These are phyloP conservation scores for Vigna reflexopilosa DNA, from an alignment of 306 rosid species.

Conservation along the genomic window DNA sequence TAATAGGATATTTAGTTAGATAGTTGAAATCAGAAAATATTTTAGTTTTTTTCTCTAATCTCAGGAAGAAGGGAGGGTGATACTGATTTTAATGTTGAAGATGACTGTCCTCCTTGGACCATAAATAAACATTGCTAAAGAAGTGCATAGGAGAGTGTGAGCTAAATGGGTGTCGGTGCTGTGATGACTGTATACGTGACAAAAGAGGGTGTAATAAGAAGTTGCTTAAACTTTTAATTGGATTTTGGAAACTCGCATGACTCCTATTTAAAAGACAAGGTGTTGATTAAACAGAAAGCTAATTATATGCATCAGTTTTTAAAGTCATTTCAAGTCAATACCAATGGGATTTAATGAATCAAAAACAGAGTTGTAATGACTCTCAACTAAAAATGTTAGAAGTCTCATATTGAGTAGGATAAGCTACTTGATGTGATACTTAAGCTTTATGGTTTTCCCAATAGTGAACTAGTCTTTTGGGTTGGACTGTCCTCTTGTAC, in stretches of 20 bases:
- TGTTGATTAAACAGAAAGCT: background rate
- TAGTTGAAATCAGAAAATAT: conserved; percentile 6
- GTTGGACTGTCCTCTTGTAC: too few relatives aligned
- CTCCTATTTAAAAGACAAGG: conserved; percentile 1
- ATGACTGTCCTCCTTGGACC: background rate
- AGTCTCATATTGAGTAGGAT: too few relatives aligned
- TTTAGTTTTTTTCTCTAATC: conserved; percentile 16
- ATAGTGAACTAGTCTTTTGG: too few relatives aligned
- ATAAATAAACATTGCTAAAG: background rate
- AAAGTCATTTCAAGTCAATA: background rate
- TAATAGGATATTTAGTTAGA: background rate
- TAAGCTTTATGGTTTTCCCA: too few relatives aligned
- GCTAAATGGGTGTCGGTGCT: background rate
- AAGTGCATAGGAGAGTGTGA: background rate
- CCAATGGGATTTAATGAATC: background rate
- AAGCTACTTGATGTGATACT: too few relatives aligned
- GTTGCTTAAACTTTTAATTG: background rate
- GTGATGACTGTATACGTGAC: background rate
- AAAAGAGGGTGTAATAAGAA: background rate
- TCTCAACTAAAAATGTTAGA: background rate
- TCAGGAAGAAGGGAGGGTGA: background rate
- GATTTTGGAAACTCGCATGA: background rate
- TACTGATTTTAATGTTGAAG: background rate
- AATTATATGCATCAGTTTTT: background rate
- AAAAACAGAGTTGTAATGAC: background rate